Evolutionary conservation across 805 yeast species (phyloP).

Genomic region (Candida dajiaensis): DNA sequence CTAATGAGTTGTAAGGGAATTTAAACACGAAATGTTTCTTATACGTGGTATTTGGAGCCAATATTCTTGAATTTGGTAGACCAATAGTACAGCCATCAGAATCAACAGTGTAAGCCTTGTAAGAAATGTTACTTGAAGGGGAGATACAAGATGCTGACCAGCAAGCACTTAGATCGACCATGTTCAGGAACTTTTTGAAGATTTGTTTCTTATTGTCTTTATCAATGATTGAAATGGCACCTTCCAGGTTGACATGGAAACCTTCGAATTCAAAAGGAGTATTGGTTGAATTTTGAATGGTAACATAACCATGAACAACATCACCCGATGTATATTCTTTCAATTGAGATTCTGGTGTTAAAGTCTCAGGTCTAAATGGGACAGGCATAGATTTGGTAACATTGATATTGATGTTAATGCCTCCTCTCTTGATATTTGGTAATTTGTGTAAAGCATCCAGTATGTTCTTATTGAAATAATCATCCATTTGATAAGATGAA

Average conservation of each 20-base stretch:
- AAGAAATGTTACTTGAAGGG: constrained; percentile 45
- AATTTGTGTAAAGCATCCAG: constrained; percentile 43
- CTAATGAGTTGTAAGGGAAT: constrained; percentile 48
- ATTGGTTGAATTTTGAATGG: constrained; percentile 41
- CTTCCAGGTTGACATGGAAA: constrained; percentile 49
- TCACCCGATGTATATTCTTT: constrained; percentile 67
- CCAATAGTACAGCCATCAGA: constrained; percentile 45
- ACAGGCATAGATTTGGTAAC: constrained; percentile 47
- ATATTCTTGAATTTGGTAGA: constrained; percentile 40
- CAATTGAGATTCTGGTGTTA: constrained; percentile 28
- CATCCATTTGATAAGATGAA: neutral
- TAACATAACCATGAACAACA: constrained; percentile 51
- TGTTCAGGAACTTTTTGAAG: constrained; percentile 45
- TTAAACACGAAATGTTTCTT: constrained; percentile 56
- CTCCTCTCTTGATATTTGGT: constrained; percentile 28
- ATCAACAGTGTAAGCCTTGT: constrained; percentile 39
- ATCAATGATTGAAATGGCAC: constrained; percentile 30
- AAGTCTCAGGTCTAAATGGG: constrained; percentile 27
- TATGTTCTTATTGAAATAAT: constrained; percentile 29
- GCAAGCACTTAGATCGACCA: constrained; percentile 54
- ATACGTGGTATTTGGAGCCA: constrained; percentile 44
- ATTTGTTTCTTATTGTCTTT: constrained; percentile 28
- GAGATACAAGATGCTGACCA: constrained; percentile 47
- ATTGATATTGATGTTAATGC: constrained; percentile 41
- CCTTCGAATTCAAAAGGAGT: constrained; percentile 52